A percentile compares a stretch with the other conserved stretches of the same genome.
Conservation (phyloP, 2,329 filamentous ascomycete species). For the Phialophora chinensis region DNA sequence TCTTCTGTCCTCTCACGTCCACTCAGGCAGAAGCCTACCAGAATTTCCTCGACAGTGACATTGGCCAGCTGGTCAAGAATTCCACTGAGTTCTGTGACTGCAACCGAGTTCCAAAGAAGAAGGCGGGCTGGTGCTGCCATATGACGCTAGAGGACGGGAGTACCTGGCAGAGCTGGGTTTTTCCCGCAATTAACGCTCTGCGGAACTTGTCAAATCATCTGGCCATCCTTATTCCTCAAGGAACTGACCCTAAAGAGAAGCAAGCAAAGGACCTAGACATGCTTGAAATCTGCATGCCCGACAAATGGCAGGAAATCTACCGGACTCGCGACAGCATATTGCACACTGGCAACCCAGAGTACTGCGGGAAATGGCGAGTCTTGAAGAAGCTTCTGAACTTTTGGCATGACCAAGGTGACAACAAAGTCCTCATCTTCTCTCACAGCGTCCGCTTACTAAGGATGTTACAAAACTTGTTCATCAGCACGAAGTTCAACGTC, state of each 20-base stretch:
- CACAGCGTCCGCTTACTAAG: constrained; percentile 85
- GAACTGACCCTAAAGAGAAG: constrained; percentile 70
- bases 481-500: constrained; percentile 85
- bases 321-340: constrained; percentile 76
- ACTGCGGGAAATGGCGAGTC: constrained; percentile 96
- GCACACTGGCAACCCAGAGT: constrained; percentile 83
- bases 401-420: constrained; percentile 85
- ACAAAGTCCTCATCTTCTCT: constrained; percentile 91
- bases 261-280: constrained; percentile 77
- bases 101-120: constrained; percentile 62
- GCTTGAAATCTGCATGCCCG: constrained; percentile 75
- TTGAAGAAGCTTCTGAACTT: constrained; percentile 83
- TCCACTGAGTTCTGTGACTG: constrained; percentile 74
- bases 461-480: constrained; percentile 84
- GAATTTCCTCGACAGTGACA: constrained; percentile 75
- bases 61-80: constrained; percentile 70
- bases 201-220: constrained; percentile 93
- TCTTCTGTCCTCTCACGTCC: constrained; percentile 89
- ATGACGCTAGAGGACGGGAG: constrained; percentile 62
- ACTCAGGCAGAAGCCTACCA: constrained; percentile 83
- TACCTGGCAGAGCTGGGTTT: constrained; percentile 78
- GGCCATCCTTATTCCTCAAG: constrained; percentile 78
- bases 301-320: constrained; percentile 76
- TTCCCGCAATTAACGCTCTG: constrained; percentile 79
- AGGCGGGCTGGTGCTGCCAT: constrained; percentile 82